phyloP scores from a whole-genome alignment of 2,329 filamentous ascomycete species.

The Mycocentrospora acerina region DNA sequence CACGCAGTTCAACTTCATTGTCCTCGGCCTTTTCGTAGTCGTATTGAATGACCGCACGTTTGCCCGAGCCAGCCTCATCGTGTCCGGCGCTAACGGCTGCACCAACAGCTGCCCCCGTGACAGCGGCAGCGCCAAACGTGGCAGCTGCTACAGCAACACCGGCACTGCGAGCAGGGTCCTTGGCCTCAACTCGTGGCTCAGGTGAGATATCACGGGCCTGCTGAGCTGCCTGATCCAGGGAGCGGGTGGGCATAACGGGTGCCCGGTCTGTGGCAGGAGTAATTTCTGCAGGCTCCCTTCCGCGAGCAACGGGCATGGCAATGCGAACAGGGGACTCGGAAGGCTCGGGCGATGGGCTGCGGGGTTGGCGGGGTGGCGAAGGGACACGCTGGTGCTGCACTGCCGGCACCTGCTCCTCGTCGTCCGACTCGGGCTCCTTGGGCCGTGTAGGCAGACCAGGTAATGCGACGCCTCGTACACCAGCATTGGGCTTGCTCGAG shows the following conservation, averaged over 20 bases:
- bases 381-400: conserved; percentile 54
- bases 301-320: conserved; percentile 78
- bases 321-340: conserved; percentile 78
- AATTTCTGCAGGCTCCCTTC: conserved; percentile 53
- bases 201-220: conserved; percentile 65
- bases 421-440: conserved; percentile 44
- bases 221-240: conserved; percentile 64
- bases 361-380: conserved; percentile 42
- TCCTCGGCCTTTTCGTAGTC: conserved; percentile 98
- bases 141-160: conserved; percentile 48
- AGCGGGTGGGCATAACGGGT: conserved; percentile 63
- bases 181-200: conserved; percentile 63
- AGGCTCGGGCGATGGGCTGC: conserved; percentile 53
- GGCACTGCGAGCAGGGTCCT: conserved; percentile 56
- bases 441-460: conserved; percentile 71
- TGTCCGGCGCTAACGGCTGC: conserved; percentile 43
- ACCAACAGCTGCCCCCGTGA: conserved; percentile 47
- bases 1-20: conserved; percentile 88
- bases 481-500: conserved; percentile 67
- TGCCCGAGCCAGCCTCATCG: conserved; percentile 52
- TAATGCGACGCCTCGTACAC: conserved; percentile 66
- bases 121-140: conserved; percentile 46
- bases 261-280: conserved; percentile 52
- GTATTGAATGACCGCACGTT: conserved; percentile 79
- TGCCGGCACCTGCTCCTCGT: conserved; percentile 53